Evolutionary conservation across 140 eudicot species (phyloP), one percentile per base, ranked within the genome.

Genomic region (Stevia rebaudiana): DNA sequence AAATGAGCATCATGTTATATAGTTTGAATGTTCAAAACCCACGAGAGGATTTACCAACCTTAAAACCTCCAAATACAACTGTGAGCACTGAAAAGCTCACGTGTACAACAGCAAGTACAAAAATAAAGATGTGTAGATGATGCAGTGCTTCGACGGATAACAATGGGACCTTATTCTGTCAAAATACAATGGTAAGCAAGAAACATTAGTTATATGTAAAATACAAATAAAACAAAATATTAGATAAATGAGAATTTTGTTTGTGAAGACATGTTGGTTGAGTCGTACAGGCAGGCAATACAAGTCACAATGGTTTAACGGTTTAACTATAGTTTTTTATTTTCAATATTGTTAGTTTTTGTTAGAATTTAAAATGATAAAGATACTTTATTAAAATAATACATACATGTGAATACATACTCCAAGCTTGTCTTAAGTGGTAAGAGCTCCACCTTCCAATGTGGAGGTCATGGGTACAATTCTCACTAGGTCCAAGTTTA

Each of bases 51-150:
- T 39, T 69, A 58, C 79, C 49, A 55, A 89, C 98, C 84, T 81
- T 87, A 67, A 73, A 71, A n/a, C 91, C 85, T 52, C 95, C 98
- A 70, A 87, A 82, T 37, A 91, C 79, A 72, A 75, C 70, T 8
- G 96, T 91, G 76, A 91, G 88, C 53, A 75, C 91, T 66, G 89
- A 84, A 70, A 80, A 87, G 0, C 85, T 78, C 54, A 87, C 95
- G 22, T 91, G 98, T 59, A 91, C 98, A 57, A 91, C 54, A 30
- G 98, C 98, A 44, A 91, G 85, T 43, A 91, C 85, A 74, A 91
- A 91, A 67, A 91, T 87, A 78, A 91, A 91, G 66, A 91, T 87
- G 65, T 91, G 98, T 19, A 91, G 87, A 83, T 91, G 96, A 81
- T 91, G 98, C 65, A 87, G 21, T 30, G 83, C 92, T 73, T 84